Evolutionary conservation across 805 yeast species (phyloP), one percentile per base, ranked within the genome.

Genomic region (Wickerhamia fluorescens): DNA sequence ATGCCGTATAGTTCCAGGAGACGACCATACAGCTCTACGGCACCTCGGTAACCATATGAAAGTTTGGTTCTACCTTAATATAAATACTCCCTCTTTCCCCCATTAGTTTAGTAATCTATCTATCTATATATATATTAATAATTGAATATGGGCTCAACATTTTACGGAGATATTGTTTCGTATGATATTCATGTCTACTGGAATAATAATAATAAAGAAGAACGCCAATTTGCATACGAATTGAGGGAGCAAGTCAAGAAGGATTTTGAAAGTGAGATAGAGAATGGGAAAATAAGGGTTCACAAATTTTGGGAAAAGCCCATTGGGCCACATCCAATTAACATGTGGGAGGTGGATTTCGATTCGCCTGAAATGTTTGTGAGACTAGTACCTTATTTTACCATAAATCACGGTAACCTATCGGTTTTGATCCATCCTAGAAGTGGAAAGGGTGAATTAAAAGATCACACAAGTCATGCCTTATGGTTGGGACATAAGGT

Each of bases 141-240:
- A n/a, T n/a, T n/a, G n/a, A n/a, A n/a, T n/a, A n/a, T n/a, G n/a
- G n/a, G n/a, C n/a, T n/a, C n/a, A n/a, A n/a, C n/a, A n/a, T 35
- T 38, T 20, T 35, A 35, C 36, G 42, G 42, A n/a, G 33, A 33
- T 7, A 36, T 40, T 23, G 15, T 16, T 7, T 64, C 74, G 10
- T 74, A 66, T 47, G 79, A 74, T 45, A 58, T 74, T 41, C 80
- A 74, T 47, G 66, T 76, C 1, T 74, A 73, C 46, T 72, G 66
- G 62, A 51, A 57, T 39, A 47, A 53, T 28, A 49, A 49, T 36
- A 49, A 49, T 31, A 44, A 53, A 3, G 43, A 35, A 6, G 65
- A 71, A 33, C 41, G 50, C 12, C 35, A 50, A 17, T 45, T 45
- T 15, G 71, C 72, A 2, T 36, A 33, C 12, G 47, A 47, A 3